Base-by-base conservation (phyloP, 2,329 filamentous ascomycete species). In the Biscogniauxia marginata region DNA sequence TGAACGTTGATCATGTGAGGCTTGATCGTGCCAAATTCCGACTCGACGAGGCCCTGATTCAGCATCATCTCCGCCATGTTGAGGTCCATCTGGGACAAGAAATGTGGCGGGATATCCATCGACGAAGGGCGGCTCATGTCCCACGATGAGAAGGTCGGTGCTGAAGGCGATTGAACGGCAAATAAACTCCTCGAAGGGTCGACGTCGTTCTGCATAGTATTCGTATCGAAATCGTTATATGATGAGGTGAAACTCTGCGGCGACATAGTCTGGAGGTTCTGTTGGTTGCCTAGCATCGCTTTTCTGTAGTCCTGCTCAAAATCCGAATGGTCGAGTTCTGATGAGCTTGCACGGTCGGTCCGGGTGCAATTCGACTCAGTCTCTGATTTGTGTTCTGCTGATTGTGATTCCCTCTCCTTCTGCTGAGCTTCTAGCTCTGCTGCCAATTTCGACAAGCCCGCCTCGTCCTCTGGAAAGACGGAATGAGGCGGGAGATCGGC, bases 401-500 rank as follows among this genome's bases (percentile, higher is more conserved):
- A 45, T 46, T 67, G 63, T 49, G 65, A 66, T 9, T 72, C 68
- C 21, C 69, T 65, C 20, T 77, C 73, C 46, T 70, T 68, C 54
- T 79, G 76, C 54, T 81, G 77, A 47, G 72, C 73, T 50, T 79
- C 79, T 9, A 87, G 72, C 66, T 85, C 80, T 7, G 77, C 75
- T 16, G 82, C 82, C 48, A 87, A 71, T 64, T 84, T 82, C 13
- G 75, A 74, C 66, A 86, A 75, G 55, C 82, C 83, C 11, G 79
- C 77, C 66, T 84, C 82, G 63, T 84, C 81, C 67, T 87, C 84
- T 53, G 84, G 84, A 67, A 87, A 86, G 22, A 84, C 76, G 2
- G 80, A 78, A 60, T 83, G 79, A 20, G 81, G 77, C 19, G 82
- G 82, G 50, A 84, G 73, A 68, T 86, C 77, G 68, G 83, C 77